A percentile compares a stretch with the other conserved stretches of the same genome.
phyloP scores from a whole-genome alignment of 2,329 filamentous ascomycete species.

The Exophiala sp. region DNA sequence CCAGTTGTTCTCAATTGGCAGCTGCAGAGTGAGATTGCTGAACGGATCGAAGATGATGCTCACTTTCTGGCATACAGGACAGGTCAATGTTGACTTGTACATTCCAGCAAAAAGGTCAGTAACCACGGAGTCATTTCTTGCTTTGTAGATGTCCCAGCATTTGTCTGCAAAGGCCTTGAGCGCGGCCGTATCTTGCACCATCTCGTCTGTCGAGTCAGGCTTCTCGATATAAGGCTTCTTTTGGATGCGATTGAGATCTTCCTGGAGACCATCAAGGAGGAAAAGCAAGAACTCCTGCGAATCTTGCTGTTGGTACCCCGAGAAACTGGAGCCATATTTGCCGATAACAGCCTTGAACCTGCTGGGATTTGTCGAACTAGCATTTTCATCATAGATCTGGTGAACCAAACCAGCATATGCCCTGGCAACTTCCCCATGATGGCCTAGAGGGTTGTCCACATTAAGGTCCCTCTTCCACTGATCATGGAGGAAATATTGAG shows the following conservation, averaged over 20 bases:
- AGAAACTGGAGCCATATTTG: slow-evolving; percentile 77
- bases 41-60: slow-evolving; percentile 99
- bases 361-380: slow-evolving; percentile 69
- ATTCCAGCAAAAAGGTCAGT: slow-evolving; percentile 95
- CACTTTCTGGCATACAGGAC: slow-evolving; percentile 85
- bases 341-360: slow-evolving; percentile 82
- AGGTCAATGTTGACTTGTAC: slow-evolving; percentile 96
- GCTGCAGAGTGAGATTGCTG: slow-evolving; percentile 85
- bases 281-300: slow-evolving; percentile 97
- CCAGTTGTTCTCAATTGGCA: slow-evolving; percentile 85
- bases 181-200: slow-evolving; percentile 75
- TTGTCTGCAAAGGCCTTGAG: slow-evolving; percentile 81
- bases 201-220: slow-evolving; percentile 94
- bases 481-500: slow-evolving; percentile 78
- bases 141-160: slow-evolving; percentile 88
- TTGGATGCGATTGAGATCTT: slow-evolving; percentile 87
- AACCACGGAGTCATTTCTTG: slow-evolving; percentile 89
- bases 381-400: slow-evolving; percentile 70
- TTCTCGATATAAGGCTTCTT: slow-evolving; percentile 98
- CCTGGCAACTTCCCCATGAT: slow-evolving; percentile 81
- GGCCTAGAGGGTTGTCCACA: slow-evolving; percentile 75
- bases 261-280: slow-evolving; percentile 87
- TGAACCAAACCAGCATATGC: slow-evolving; percentile 73
- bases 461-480: slow-evolving; percentile 80
- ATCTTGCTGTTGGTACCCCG: slow-evolving; percentile 93